Conservation (phyloP, 129 eudicot species). For the Solidago caesia region DNA sequence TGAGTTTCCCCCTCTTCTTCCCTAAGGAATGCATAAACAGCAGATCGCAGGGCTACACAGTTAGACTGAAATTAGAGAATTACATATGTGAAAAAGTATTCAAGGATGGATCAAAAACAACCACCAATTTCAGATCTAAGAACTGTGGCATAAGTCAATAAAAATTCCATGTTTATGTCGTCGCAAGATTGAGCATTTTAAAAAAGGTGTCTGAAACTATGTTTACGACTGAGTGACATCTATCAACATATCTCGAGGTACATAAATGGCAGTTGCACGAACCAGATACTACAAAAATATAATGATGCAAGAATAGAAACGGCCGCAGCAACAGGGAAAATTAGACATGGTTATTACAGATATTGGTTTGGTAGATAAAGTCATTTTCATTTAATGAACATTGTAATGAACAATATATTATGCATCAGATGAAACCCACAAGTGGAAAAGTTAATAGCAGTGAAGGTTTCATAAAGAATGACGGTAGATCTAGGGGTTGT, state of each 20-base stretch:
- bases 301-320: not conserved
- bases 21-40: conserved; percentile 81
- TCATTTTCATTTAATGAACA: not conserved
- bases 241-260: not conserved
- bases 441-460: not conserved
- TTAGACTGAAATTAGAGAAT: not conserved
- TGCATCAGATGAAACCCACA: not conserved
- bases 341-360: not conserved
- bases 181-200: too few relatives aligned
- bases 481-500: too few relatives aligned
- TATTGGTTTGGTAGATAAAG: not conserved
- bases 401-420: not conserved
- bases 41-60: conserved; percentile 74
- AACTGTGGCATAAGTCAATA: too few relatives aligned
- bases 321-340: not conserved
- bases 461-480: not conserved
- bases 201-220: too few relatives aligned
- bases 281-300: not conserved
- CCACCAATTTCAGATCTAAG: not conserved
- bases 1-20: conserved; percentile 68
- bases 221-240: too few relatives aligned
- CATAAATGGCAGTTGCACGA: not conserved
- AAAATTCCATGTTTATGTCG: too few relatives aligned
- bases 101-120: not conserved
- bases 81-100: not conserved